Base-by-base conservation (phyloP, 2,329 filamentous ascomycete species). In the Aspergillus sp. region DNA sequence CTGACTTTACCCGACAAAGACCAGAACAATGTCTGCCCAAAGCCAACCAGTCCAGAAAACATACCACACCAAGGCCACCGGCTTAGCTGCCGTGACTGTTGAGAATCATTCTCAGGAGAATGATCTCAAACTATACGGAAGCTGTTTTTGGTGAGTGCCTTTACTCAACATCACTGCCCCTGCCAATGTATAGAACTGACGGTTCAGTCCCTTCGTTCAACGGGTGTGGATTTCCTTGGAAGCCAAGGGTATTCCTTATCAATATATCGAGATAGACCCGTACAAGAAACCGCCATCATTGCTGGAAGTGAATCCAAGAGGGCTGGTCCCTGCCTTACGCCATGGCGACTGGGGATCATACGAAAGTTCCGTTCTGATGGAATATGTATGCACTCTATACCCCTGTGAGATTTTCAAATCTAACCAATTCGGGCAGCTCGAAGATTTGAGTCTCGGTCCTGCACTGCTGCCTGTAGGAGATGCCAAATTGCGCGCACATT, bases 141-240 rank as follows among this genome's bases (percentile, higher is more conserved):
- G 87, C 61, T 92, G 88, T 67, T 94, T 91, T 69, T 95, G 90
- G 88, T 90, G 75, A 62, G 77, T 71, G 33, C 26, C 26, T n/a
- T 14, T 8, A 38, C 9, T 22, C 17, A 30, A 30, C 9, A 45
- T 45, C 6, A 14, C 46, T 41, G 17, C n/a, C 6, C 13, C 24
- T 16, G 19, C 3, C 33, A 30, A n/a, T 4, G 19, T 8, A 1
- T 14, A 19, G 26, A 11, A 22, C 48, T 49, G 47, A 61, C 45
- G 53, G 40, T n/a, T 7, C 42, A 89, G 87, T 65, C 90, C 90
- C 22, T 94, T 93, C 66, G 90, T 90, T 1, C 90, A 95, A 67
- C 84, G 90, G 16, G 88, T 94, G 22, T 95, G 90, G 90, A 94
- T 95, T 58, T 88, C 90, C 1, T 79, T 95, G 33, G 90, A 95